Conservation (phyloP, 495 filamentous ascomycete species). For the Pyrenula aspistea region DNA sequence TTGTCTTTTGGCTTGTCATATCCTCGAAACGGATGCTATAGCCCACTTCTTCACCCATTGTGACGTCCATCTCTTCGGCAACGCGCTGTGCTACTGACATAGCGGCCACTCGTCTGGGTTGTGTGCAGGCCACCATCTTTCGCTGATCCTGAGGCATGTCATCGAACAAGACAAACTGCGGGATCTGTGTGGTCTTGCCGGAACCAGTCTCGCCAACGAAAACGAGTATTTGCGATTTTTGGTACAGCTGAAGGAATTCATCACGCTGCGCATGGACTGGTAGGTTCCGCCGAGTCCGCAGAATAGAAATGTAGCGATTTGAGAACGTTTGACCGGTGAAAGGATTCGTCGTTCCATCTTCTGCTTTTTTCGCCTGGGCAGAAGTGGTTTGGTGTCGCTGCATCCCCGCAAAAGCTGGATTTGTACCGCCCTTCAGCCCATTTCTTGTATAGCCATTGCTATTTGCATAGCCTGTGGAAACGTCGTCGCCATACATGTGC, state of each 20-base stretch:
- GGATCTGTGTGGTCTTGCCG: constrained; percentile 97
- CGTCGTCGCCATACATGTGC: constrained; percentile 59
- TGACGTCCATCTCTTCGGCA: constrained; percentile 90
- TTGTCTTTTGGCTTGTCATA: constrained; percentile 77
- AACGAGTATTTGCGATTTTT: constrained; percentile 86
- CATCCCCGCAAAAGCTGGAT: constrained; percentile 48
- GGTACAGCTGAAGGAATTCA: constrained; percentile 87
- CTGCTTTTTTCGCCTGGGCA: constrained; percentile 53
- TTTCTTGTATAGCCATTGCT: constrained; percentile 26
- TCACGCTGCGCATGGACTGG: constrained; percentile 86
- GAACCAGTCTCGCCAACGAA: constrained; percentile 99
- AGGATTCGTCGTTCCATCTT: constrained; percentile 75
- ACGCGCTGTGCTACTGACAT: constrained; percentile 99
- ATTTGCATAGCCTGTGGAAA: constrained; percentile 9
- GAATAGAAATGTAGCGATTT: constrained; percentile 74
- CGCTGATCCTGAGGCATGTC: constrained; percentile 74
- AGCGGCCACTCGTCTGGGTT: constrained; percentile 93
- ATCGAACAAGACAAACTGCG: constrained; percentile 95
- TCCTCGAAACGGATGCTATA: constrained; percentile 99
- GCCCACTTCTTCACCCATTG: constrained; percentile 88
- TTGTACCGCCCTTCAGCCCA: constrained; percentile 17
- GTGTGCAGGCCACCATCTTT: constrained; percentile 94
- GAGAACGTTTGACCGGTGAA: constrained; percentile 70
- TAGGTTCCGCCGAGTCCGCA: constrained; percentile 70
- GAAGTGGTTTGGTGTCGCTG: constrained; percentile 75